Percentiles rank a stretch among this genome's conserved stretches.
Conservation (phyloP, 441 rosid species). For the Cnidoscolus chayamansa region DNA sequence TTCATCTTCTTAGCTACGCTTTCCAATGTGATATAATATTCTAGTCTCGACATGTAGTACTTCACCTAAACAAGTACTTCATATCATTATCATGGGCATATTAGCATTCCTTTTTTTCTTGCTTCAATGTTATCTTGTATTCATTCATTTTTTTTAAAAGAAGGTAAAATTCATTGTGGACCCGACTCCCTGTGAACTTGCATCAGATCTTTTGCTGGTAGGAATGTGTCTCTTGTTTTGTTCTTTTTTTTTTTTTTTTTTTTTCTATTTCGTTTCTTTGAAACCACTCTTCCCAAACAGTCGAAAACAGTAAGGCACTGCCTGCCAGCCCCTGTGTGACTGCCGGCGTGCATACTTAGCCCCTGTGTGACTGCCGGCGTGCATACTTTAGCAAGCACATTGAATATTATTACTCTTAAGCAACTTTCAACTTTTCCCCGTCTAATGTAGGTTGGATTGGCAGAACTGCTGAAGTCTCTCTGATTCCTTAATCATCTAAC, state of each 20-base stretch:
- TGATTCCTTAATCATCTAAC: not conserved
- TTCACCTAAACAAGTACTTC: too few species aligned
- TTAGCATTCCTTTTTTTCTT: not conserved
- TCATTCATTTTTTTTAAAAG: not conserved
- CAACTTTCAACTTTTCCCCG: not conserved
- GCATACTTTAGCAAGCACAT: too few species aligned
- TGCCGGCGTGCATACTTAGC: too few species aligned
- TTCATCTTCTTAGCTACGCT: not conserved
- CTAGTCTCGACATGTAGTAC: too few species aligned
- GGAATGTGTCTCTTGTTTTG: not conserved
- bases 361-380: too few species aligned
- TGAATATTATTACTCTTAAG: too few species aligned
- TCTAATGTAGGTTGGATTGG: slow-evolving; percentile 54
- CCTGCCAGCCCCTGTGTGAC: too few species aligned
- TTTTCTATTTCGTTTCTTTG: not conserved
- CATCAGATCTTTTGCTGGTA: slow-evolving; percentile 17
- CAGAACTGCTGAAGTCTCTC: slow-evolving; percentile 40
- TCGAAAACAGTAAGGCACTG: slow-evolving; percentile 15
- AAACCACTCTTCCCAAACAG: slow-evolving; percentile 22
- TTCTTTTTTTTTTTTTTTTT: not conserved
- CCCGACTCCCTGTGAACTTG: not conserved
- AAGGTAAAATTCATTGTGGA: not conserved
- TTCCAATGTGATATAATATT: not conserved
- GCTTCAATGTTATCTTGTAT: not conserved
- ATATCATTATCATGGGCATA: too few species aligned